Evolutionary conservation across 345 rosid species (phyloP).

Genomic region (Linum usitatissimum): DNA sequence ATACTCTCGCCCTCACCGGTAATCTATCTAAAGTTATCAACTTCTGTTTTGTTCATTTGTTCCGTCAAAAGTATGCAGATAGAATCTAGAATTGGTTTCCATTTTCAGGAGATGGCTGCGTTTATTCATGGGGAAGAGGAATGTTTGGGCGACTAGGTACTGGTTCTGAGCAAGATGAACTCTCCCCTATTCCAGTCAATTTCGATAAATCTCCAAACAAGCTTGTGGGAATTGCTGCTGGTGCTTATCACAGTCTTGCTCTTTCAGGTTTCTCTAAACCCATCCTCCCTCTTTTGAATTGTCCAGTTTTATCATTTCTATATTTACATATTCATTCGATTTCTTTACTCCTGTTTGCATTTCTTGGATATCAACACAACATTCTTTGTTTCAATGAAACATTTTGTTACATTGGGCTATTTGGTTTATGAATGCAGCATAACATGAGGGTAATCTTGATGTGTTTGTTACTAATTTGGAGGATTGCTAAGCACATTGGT

Average conservation of each 20-base stretch:
- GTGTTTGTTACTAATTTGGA: too few relatives aligned
- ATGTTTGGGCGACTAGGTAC: constrained; percentile 84
- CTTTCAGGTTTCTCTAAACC: constrained; percentile 55
- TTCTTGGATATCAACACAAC: not conserved
- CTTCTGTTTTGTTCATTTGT: not conserved
- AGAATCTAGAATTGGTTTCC: not conserved
- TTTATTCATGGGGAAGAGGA: constrained; percentile 91
- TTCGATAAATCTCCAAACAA: constrained; percentile 28
- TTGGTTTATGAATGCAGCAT: not conserved
- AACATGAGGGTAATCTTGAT: not conserved
- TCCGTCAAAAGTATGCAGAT: not conserved
- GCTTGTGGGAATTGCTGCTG: constrained; percentile 62
- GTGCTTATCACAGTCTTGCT: constrained; percentile 88
- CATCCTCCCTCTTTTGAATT: too few relatives aligned
- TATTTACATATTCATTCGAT: too few relatives aligned
- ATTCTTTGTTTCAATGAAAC: too few relatives aligned
- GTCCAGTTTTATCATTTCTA: too few relatives aligned
- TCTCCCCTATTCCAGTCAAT: constrained; percentile 46
- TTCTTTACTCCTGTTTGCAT: not conserved
- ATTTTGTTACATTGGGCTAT: too few relatives aligned
- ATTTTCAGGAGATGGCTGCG: constrained; percentile 58
- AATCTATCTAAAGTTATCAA: not conserved
- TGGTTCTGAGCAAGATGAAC: constrained; percentile 62
- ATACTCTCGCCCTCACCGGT: constrained; percentile 72
- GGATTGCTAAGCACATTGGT: not conserved